These are phyloP conservation scores for Setaria viridis DNA, from an alignment of 202 grass and related monocot genomes.

Conservation along the genomic window DNA sequence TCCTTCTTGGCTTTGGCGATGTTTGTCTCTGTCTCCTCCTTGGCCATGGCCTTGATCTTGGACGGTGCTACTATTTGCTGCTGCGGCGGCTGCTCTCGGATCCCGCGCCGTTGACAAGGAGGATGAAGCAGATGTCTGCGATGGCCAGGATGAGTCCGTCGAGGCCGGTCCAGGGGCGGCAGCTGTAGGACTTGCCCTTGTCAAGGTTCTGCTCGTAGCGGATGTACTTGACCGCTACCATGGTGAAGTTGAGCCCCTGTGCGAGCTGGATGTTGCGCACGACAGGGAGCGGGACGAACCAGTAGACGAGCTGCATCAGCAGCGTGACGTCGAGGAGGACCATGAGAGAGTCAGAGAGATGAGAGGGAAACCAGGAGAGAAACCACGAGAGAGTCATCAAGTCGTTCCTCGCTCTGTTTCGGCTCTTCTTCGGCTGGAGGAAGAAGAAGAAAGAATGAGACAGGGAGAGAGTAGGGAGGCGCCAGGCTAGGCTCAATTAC, in stretches of 20 bases:
- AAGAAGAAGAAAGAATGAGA: too few relatives aligned
- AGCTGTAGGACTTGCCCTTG: slow-evolving; percentile 51
- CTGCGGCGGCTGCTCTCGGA: background rate
- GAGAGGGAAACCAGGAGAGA: too few relatives aligned
- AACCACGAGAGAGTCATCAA: too few relatives aligned
- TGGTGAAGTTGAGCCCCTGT: slow-evolving; percentile 75
- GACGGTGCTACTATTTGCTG: too few relatives aligned
- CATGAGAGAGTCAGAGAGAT: too few relatives aligned
- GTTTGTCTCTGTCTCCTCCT: background rate
- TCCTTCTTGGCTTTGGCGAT: background rate
- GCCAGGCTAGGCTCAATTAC: too few relatives aligned
- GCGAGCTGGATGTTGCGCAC: slow-evolving; percentile 77
- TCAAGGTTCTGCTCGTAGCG: slow-evolving; percentile 64
- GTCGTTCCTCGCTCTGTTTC: too few relatives aligned
- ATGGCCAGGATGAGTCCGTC: slow-evolving; percentile 67
- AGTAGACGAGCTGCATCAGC: slow-evolving; percentile 63
- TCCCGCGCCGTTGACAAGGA: slow-evolving; percentile 65
- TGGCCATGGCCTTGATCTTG: background rate
- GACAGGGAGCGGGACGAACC: slow-evolving; percentile 69
- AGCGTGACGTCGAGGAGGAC: slow-evolving; percentile 66
- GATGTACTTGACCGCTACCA: slow-evolving; percentile 70
- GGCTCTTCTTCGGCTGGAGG: too few relatives aligned
- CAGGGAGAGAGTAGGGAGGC: too few relatives aligned
- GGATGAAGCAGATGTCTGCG: slow-evolving; percentile 59
- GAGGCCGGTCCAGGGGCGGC: slow-evolving; percentile 61